Evolutionary conservation across 257 asterid species (phyloP), one percentile per base, ranked within the genome.

Genomic region (Echium plantagineum): DNA sequence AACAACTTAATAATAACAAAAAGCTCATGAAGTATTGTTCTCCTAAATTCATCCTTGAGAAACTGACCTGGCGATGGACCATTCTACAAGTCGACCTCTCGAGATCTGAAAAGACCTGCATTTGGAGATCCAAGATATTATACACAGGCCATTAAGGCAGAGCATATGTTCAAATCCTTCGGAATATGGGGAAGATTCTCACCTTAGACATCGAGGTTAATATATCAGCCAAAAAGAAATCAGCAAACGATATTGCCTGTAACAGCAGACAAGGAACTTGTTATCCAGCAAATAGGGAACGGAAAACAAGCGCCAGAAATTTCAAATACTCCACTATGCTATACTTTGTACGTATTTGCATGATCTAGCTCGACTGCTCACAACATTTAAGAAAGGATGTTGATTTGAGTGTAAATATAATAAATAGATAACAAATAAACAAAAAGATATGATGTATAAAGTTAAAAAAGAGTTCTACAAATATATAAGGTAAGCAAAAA

Each of bases 131-230:
- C 55, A 75, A 51, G 63, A 59, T 26, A 47, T 42, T 10, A 20
- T 55, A 38, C 42, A 54, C 35, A 72, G 22, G 32, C 47, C 19
- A n/a, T 49, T 31, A 24, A 60, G 32, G 16, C 20, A 63, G 10
- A 70, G 66, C 22, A 24, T 51, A 55, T 3, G 47, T 20, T 26
- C 16, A 62, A 15, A 66, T 58, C 55, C 3, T 47, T 38, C 53
- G 20, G 15, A 6, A 32, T 51, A 13, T 30, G 53, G 13, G 35
- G 35, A 61, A 46, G 66, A 63, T 66, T 69, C 81, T 67, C 76
- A 93, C 99, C 99, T 93, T 93, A 59, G 99, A 86, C 99, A 93
- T 93, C 24, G 99, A 89, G 63, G 99, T 93, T 49, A 89, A 77
- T 75, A 93, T 89, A 83, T 89, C 97, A 19, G 97, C 99, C 79